Evolutionary conservation across 1,139 yeast species (phyloP), one percentile per base, ranked within the genome.

Genomic region (Blastobotrys arbuscula): DNA sequence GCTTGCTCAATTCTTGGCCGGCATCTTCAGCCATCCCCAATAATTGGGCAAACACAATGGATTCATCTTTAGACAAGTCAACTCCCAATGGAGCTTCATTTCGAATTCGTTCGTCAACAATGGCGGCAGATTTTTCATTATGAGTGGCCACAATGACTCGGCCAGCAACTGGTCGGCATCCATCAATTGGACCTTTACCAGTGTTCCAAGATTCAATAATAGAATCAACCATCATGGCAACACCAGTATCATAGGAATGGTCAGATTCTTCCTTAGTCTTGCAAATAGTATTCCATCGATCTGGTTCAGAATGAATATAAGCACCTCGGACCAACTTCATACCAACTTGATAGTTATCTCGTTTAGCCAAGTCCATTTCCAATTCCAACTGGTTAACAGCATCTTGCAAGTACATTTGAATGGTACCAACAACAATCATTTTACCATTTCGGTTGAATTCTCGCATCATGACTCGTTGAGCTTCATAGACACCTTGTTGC

Each of bases 251-350:
- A 70, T 84, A 92, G 62, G 82, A 81, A 12, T 57, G 59, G 63
- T 89, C 97, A n/a, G 96, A 77, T 54, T 79, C 90, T 53, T 73
- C 76, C 68, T 90, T 89, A 42, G 87, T 78, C 57, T 74, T 72
- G 69, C 84, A 94, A 55, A 92, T 86, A 34, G 87, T 81, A 13
- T 67, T 58, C 48, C 65, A 56, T 61, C 97, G 76, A 56, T 84
- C 74, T 39, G 84, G 78, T 70, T 92, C 97, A 2, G 95, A 81
- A 66, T 90, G 97, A 55, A 90, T 80, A 71, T 92, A 92, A 7
- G 98, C 98, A 55, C 98, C 98, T 66, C 98, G 81, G n/a, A 92
- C 98, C 50, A 92, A 76, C 68, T 92, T 92, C 71, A 89, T 74
- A 19, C 96, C 97, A 53, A 89, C 70, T 62, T 85, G 78, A 68